Percentiles rank a stretch among this genome's conserved stretches.
Conservation (phyloP, 106 monocot genomes). For the Dendrobium catenatum region DNA sequence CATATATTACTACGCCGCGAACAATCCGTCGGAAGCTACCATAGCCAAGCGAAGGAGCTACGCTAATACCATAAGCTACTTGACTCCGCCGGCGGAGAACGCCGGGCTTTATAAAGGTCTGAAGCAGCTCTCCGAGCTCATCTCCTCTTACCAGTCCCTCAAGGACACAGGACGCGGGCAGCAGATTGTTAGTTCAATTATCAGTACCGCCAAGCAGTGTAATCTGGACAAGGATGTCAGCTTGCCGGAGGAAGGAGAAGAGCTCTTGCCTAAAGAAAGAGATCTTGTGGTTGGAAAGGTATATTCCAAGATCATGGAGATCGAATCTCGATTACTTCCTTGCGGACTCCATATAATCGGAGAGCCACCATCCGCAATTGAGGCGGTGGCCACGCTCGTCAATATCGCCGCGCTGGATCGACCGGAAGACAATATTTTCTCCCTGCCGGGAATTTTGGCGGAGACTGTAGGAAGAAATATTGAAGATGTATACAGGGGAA, state of each 20-base stretch:
- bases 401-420: constrained; percentile 68
- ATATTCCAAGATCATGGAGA: constrained; percentile 81
- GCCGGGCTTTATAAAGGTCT: constrained; percentile 75
- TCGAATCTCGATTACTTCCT: constrained; percentile 59
- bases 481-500: constrained; percentile 65
- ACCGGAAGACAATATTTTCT: constrained; percentile 51
- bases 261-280: constrained; percentile 30
- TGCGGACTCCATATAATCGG: constrained; percentile 74
- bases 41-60: constrained; percentile 69
- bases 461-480: constrained; percentile 46
- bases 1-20: constrained; percentile 73
- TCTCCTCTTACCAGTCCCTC: constrained; percentile 63
- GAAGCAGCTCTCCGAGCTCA: constrained; percentile 67
- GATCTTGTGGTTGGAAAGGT: constrained; percentile 57
- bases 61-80: constrained; percentile 66
- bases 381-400: constrained; percentile 60
- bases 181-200: constrained; percentile 62
- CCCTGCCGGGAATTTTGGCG: constrained; percentile 49
- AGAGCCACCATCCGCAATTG: constrained; percentile 60
- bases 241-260: constrained; percentile 42
- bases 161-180: constrained; percentile 63
- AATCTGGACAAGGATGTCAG: constrained; percentile 69
- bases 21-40: constrained; percentile 73
- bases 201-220: constrained; percentile 66
- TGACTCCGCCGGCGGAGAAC: constrained; percentile 75